Base-by-base conservation (phyloP, 768 basidiomycete genomes). In the Pisolithus tinctorius region DNA sequence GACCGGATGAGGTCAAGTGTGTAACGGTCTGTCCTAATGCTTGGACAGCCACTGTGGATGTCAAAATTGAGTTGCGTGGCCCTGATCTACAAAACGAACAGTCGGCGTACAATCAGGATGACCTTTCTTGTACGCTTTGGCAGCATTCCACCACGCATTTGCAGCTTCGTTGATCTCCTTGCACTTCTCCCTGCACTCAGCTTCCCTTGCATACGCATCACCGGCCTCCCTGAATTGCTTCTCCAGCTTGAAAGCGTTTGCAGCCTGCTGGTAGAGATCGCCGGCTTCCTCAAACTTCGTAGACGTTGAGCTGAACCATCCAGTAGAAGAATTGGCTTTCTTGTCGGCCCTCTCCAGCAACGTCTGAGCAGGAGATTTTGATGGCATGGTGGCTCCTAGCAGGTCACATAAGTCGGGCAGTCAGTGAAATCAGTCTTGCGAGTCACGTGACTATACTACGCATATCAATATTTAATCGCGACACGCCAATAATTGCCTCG, bases 101-200 rank as follows among this genome's bases (percentile, higher is more conserved):
- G 25, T 26, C n/a, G 10, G 69, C 84, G 65, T 65, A 96, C 95
- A 74, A 58, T 92, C 87, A 30, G 78, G 93, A 66, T 78, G 82
- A 25, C 84, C 86, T 69, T 88, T 79, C 75, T 97, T 99, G 76
- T 89, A 99, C 10, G 88, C 84, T 72, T 98, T 98, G 31, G 91
- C 85, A 11, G 96, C 94, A 65, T 95, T 96, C 90, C 95, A 97
- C 86, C 88, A 98, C 8, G 94, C 94, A 64, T 94, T 95, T 20
- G 93, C 88, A n/a, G 95, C 94, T 59, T 98, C 96, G 58, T 93
- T 93, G 44, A 66, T 69, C 70, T 98, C 95, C 44, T 88, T 86
- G 61, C 83, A 86, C 54, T 84, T 82, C 70, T 94, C 85, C 59
- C 93, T 80, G 67, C 93, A 96, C 60, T 97, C 93, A 1, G 95